Conservation (phyloP, 2,329 filamentous ascomycete genomes). For the Beauveria pseudobassiana region DNA sequence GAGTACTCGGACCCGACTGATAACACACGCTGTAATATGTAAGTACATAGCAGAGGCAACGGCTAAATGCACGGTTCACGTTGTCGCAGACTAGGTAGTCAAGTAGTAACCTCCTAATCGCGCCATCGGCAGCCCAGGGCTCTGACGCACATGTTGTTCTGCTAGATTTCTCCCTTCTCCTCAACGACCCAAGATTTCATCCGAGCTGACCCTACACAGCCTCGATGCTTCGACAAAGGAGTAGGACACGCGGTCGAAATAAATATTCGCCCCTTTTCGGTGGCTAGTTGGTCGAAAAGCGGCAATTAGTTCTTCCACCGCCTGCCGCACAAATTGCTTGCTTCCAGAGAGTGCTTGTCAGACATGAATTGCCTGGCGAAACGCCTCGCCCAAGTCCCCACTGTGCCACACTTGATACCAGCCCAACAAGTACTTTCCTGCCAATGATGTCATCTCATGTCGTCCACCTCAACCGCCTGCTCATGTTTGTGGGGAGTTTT, state of each 20-base stretch:
- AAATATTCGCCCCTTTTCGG: too few species aligned
- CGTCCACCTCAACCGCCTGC: not conserved
- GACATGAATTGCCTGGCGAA: not conserved
- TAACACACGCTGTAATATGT: not conserved
- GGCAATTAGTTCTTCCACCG: too few species aligned
- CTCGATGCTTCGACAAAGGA: not conserved
- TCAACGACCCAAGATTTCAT: not conserved
- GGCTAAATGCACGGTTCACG: not conserved
- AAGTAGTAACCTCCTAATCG: not conserved
- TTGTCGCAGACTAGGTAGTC: not conserved
- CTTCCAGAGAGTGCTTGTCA: not conserved
- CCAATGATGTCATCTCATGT: slow-evolving; percentile 5
- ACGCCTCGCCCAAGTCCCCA: not conserved
- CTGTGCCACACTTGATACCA: slow-evolving; percentile 7
- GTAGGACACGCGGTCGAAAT: not conserved
- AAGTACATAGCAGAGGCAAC: not conserved
- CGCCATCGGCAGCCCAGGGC: not conserved
- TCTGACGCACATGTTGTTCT: not conserved
- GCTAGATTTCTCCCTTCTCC: not conserved
- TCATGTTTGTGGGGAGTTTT: not conserved
- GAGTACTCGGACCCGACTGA: too few species aligned
- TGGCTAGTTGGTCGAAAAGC: too few species aligned
- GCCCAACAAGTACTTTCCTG: not conserved
- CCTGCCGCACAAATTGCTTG: not conserved
- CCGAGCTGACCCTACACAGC: not conserved